Evolutionary conservation across 768 basidiomycete species (phyloP), one percentile per base, ranked within the genome.

Genomic region (Hygrocybe punicea): DNA sequence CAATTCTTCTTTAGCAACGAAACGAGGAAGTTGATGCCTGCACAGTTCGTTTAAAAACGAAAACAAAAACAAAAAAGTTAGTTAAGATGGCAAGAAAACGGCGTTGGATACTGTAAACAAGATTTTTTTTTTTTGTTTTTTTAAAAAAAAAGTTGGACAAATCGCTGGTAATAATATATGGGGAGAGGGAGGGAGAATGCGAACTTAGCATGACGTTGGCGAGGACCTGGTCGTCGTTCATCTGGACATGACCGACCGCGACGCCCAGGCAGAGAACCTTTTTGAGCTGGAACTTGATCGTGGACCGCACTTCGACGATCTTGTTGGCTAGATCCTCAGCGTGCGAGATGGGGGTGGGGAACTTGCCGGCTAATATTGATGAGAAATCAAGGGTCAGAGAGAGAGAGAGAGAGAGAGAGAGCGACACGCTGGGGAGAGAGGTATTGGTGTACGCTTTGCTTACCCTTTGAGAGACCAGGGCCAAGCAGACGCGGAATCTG

Each of bases 231-330:
- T 99, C 97, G 64, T 98, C 94, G 58, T 81, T 88, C 95, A 99
- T 98, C 73, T 96, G 83, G 73, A 96, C 83, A 77, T 99, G 94
- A 66, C 95, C 97, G 62, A 99, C 90, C 67, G 97, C 97, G 63
- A 98, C 96, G 80, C 94, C 97, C 78, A 99, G 81, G 80, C 97
- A 99, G 57, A 99, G 83, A 58, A 98, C 97, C 81, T 94, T 94
- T 85, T 98, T 98, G 55, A 98, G 85, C 83, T 98, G 96, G 91
- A 98, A 98, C 81, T 98, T 99, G 85, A 99, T 98, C 63, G 96
- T 98, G 64, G 93, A 96, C 71, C 92, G 89, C 65, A 99, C 95
- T 75, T 99, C 97, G 63, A 77, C 85, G 71, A 97, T 80, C 81
- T 98, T 98, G 81, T 85, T 89, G 70, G 68, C 66, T 55, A 99